Percentiles rank a stretch among this genome's conserved stretches.
Conservation (phyloP, 192 early-diverging fungal genomes). For the Umbelopsis vinacea region DNA sequence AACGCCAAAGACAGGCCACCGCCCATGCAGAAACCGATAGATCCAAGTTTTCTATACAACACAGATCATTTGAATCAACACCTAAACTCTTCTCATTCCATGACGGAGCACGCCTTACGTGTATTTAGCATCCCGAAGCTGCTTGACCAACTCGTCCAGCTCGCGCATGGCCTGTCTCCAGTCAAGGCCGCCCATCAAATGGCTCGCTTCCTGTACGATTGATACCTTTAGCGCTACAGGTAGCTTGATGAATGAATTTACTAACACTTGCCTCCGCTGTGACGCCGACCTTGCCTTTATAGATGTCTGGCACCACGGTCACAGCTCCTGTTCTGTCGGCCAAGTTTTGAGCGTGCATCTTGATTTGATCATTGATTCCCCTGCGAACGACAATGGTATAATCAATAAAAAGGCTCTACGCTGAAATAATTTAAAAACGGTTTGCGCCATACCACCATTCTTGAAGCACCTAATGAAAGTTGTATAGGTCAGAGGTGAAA, state of each 20-base stretch:
- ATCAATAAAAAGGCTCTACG: background rate
- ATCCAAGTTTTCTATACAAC: slow-evolving; percentile 40
- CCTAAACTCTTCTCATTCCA: no score
- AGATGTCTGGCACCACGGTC: slow-evolving; percentile 51
- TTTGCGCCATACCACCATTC: slow-evolving; percentile 28
- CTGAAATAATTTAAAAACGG: background rate
- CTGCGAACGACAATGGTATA: slow-evolving; percentile 4
- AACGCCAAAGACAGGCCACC: slow-evolving; percentile 49
- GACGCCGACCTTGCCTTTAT: slow-evolving; percentile 54
- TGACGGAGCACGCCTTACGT: slow-evolving; percentile 9
- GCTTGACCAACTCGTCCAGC: slow-evolving; percentile 18
- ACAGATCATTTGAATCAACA: background rate
- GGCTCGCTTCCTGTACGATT: slow-evolving; percentile 46
- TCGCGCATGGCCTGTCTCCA: slow-evolving; percentile 45
- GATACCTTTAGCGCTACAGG: background rate
- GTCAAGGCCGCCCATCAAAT: slow-evolving; percentile 54
- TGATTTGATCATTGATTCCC: slow-evolving; percentile 51
- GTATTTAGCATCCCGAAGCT: slow-evolving; percentile 27
- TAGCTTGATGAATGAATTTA: background rate
- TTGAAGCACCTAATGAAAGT: slow-evolving; percentile 28
- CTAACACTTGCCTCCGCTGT: slow-evolving; percentile 34
- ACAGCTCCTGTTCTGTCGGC: slow-evolving; percentile 46
- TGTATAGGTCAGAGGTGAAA: background rate
- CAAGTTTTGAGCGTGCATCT: slow-evolving; percentile 50
- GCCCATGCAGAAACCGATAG: slow-evolving; percentile 59